Percentiles rank a stretch among this genome's conserved stretches.
Evolutionary conservation across 345 rosid genomes (phyloP).

Genomic region (Citropsis articulata): DNA sequence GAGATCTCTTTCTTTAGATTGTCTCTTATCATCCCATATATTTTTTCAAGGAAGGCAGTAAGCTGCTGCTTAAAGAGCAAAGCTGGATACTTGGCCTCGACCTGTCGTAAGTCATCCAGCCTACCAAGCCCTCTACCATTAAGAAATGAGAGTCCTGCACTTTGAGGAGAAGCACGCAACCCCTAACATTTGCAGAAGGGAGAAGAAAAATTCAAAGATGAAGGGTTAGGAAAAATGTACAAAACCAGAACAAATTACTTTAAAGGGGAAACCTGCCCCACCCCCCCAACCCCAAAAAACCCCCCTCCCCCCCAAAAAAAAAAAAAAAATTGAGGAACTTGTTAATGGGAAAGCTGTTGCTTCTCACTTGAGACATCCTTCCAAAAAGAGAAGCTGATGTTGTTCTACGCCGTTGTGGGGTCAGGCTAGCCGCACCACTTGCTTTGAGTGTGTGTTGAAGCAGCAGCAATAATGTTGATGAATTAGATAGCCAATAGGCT

Average conservation of each 20-base stretch:
- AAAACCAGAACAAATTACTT: slow-evolving; percentile 3
- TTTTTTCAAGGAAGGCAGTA: slow-evolving; percentile 96
- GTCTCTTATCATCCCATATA: slow-evolving; percentile 99
- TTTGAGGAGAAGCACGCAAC: slow-evolving; percentile 81
- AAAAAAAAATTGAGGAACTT: not conserved
- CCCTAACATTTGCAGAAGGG: slow-evolving; percentile 51
- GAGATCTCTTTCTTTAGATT: slow-evolving; percentile 94
- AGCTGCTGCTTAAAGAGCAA: slow-evolving; percentile 97
- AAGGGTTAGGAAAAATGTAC: slow-evolving; percentile 9
- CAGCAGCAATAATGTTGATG: slow-evolving; percentile 78
- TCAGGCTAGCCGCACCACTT: slow-evolving; percentile 94
- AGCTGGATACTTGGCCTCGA: slow-evolving; percentile 97
- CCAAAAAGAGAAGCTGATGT: slow-evolving; percentile 90
- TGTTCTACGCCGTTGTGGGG: slow-evolving; percentile 95
- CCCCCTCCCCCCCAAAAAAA: no score
- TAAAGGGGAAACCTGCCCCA: no score
- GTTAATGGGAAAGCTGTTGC: slow-evolving; percentile 8
- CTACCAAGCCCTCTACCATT: slow-evolving; percentile 70
- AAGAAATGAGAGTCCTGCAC: slow-evolving; percentile 79
- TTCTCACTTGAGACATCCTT: slow-evolving; percentile 93
- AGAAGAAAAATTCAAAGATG: slow-evolving; percentile 15
- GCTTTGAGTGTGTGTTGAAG: slow-evolving; percentile 98
- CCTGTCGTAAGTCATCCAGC: slow-evolving; percentile 85
- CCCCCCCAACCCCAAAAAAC: no score
- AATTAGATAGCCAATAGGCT: slow-evolving; percentile 95